phyloP scores from a whole-genome alignment of 2,329 filamentous ascomycete genomes.

The Ascochyta koolunga region DNA sequence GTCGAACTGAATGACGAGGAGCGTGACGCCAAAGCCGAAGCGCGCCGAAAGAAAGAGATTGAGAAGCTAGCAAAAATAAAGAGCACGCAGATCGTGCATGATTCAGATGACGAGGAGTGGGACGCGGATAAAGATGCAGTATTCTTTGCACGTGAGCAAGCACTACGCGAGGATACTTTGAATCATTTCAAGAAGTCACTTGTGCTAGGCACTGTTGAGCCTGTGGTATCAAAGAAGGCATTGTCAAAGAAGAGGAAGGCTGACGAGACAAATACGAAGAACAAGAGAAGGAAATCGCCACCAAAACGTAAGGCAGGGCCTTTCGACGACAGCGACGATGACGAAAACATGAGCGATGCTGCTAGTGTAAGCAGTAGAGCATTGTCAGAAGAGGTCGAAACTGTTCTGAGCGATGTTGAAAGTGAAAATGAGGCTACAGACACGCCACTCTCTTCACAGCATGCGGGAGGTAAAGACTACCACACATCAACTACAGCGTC shows the following conservation, averaged over 20 bases:
- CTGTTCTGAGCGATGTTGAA: conserved; percentile 22
- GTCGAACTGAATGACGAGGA: conserved; percentile 68
- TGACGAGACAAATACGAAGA: conserved; percentile 24
- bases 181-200: conserved; percentile 54
- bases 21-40: conserved; percentile 64
- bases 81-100: conserved; percentile 79
- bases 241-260: conserved; percentile 44
- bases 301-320: conserved; percentile 35
- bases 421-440: conserved; percentile 47
- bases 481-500: conserved; percentile 2
- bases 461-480: conserved; percentile 27
- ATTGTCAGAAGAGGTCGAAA: conserved; percentile 28
- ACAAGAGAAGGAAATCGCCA: conserved; percentile 42
- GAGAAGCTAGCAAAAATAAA: conserved; percentile 83
- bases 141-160: conserved; percentile 80
- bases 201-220: conserved; percentile 52
- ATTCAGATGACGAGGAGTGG: conserved; percentile 87
- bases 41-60: conserved; percentile 70
- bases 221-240: conserved; percentile 38
- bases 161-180: conserved; percentile 64
- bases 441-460: conserved; percentile 50
- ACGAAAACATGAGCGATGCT: conserved; percentile 29
- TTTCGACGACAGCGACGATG: conserved; percentile 40
- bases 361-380: conserved; percentile 35
- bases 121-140: conserved; percentile 74